Conservation (phyloP, 257 asterid genomes). For the Solanum ossicruentum region DNA sequence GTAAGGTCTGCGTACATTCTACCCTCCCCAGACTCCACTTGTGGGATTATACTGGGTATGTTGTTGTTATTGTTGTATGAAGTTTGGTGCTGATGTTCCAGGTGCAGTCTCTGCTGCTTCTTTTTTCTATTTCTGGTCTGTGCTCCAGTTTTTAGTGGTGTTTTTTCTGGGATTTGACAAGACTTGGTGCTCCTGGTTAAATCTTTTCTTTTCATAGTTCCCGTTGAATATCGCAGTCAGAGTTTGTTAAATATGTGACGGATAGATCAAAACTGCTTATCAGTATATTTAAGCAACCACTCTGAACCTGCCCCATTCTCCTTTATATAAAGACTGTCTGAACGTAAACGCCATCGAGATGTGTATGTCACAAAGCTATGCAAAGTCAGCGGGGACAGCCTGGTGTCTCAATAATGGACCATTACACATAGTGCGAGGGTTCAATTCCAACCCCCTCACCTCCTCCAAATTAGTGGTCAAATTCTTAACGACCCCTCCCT, state of each 20-base stretch:
- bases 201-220: neutral
- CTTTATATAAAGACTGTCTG: neutral
- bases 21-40: too few species aligned
- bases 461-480: neutral
- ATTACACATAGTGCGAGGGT: neutral
- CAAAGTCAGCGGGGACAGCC: neutral
- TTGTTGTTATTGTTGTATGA: neutral
- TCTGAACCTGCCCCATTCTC: neutral
- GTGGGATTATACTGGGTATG: too few species aligned
- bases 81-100: neutral
- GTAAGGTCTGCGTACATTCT: too few species aligned
- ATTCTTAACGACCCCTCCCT: neutral
- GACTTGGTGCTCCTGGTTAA: neutral
- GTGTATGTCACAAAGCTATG: neutral
- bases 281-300: neutral
- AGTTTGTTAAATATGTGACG: neutral
- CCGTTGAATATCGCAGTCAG: neutral
- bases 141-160: neutral
- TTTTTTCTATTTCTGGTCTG: neutral
- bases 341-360: neutral
- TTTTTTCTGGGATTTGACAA: neutral
- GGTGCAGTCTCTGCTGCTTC: neutral
- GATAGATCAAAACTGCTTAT: neutral
- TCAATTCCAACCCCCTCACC: neutral
- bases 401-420: neutral